These are phyloP conservation scores for Fusarium xylarioides DNA, from an alignment of 2,329 filamentous ascomycete species.

Conservation along the genomic window DNA sequence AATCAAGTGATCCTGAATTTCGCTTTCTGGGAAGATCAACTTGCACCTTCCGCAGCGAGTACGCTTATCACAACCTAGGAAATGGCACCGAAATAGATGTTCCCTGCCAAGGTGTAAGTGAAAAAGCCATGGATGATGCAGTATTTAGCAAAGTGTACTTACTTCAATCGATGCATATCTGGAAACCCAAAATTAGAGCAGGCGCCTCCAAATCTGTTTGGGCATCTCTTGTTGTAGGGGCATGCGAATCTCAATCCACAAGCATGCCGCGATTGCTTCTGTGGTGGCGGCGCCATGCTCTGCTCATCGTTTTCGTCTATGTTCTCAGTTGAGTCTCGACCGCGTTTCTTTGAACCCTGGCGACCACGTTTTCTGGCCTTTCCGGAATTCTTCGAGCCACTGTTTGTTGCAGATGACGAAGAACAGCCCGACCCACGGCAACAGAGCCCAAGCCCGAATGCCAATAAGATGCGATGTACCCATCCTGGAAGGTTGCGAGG, in stretches of 20 bases:
- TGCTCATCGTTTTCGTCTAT: background rate
- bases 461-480: background rate
- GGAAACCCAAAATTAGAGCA: background rate
- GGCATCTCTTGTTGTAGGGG: background rate
- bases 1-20: background rate
- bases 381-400: background rate
- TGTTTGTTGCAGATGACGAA: background rate
- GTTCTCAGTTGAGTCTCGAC: background rate
- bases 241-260: background rate
- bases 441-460: background rate
- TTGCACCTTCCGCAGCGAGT: background rate
- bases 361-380: background rate
- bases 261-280: background rate
- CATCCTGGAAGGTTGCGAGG: background rate
- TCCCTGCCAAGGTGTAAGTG: background rate
- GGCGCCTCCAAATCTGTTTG: background rate
- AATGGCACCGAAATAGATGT: background rate
- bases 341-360: background rate
- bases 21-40: background rate
- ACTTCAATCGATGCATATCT: background rate
- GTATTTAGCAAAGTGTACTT: background rate
- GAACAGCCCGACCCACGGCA: background rate
- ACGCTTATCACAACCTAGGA: accelerated
- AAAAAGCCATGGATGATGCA: background rate
- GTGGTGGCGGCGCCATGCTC: background rate